A percentile compares a stretch with the other conserved stretches of the same genome.
Evolutionary conservation across 495 filamentous ascomycete genomes (phyloP).

Genomic region (Choiromyces venosus): DNA sequence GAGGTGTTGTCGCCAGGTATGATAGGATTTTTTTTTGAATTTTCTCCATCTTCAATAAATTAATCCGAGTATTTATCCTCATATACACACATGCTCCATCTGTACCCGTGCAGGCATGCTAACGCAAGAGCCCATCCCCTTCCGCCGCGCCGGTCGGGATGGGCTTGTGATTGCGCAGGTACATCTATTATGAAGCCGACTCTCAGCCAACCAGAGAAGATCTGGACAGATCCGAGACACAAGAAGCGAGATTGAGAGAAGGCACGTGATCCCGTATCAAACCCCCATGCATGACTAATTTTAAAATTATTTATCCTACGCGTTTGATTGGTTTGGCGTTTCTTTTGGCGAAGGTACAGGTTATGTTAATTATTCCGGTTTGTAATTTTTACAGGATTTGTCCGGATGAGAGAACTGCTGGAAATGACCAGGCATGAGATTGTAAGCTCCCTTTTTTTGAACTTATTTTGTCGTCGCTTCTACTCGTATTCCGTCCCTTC

Average conservation of each 20-base stretch:
- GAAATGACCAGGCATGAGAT: conserved; percentile 57
- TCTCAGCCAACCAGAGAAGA: conserved; percentile 50
- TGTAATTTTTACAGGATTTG: conserved; percentile 43
- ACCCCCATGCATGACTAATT: not conserved
- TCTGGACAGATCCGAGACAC: conserved; percentile 52
- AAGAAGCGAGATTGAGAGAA: conserved; percentile 55
- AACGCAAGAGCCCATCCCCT: not conserved
- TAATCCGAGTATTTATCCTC: not conserved
- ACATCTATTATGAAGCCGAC: conserved; percentile 54
- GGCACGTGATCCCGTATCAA: conserved; percentile 35
- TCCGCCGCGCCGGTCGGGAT: not conserved
- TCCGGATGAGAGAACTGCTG: conserved; percentile 53
- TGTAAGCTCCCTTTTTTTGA: conserved; percentile 22
- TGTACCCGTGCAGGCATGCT: not conserved
- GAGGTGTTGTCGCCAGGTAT: conserved; percentile 50
- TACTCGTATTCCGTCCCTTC: conserved; percentile 5
- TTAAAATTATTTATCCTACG: conserved; percentile 9
- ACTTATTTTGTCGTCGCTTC: conserved; percentile 1
- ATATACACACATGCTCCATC: not conserved
- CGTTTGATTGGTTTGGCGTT: conserved; percentile 13
- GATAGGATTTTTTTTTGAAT: not conserved
- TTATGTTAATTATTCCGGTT: conserved; percentile 17
- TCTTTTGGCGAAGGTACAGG: not conserved
- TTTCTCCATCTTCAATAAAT: not conserved
- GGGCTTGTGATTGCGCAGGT: conserved; percentile 34